Conservation (phyloP, 352 stramenopile genomes). For the Phytophthora hybrid region DNA sequence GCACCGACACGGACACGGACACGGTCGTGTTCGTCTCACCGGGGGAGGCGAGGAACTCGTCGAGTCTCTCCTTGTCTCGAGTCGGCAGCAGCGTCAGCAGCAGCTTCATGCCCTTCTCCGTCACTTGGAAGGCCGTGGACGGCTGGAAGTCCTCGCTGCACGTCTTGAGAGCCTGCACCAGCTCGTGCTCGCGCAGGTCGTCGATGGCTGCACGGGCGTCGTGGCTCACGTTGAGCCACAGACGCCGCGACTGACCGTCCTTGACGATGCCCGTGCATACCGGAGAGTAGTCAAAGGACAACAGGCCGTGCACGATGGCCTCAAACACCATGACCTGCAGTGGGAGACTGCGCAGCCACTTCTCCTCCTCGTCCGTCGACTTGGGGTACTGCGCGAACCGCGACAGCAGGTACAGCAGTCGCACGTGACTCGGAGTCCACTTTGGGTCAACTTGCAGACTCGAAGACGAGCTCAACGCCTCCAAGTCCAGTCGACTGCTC, state of each 20-base stretch:
- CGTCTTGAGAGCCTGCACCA: constrained; percentile 96
- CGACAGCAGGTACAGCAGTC: constrained; percentile 96
- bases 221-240: constrained; percentile 96
- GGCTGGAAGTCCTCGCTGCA: constrained; percentile 95
- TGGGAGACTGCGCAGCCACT: constrained; percentile 96
- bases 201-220: constrained; percentile 97
- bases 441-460: constrained; percentile 7
- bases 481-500: constrained; percentile 22
- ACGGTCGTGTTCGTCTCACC: background rate
- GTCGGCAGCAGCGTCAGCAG: constrained; percentile 54
- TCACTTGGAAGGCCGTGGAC: constrained; percentile 95
- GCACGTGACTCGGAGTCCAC: constrained; percentile 93
- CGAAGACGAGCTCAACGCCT: background rate
- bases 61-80: constrained; percentile 62
- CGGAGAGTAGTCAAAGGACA: constrained; percentile 98
- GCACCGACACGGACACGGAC: background rate
- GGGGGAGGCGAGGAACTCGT: constrained; percentile 61
- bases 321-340: constrained; percentile 98
- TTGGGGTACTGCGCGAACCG: constrained; percentile 94
- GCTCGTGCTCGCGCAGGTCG: constrained; percentile 94
- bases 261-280: constrained; percentile 96
- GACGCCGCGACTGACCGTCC: constrained; percentile 78
- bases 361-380: constrained; percentile 92
- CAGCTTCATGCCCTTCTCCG: constrained; percentile 45
- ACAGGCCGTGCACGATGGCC: constrained; percentile 92